Evolutionary conservation across 768 basidiomycete genomes (phyloP), one percentile per base, ranked within the genome.

Genomic region (Phylloporus sp.): DNA sequence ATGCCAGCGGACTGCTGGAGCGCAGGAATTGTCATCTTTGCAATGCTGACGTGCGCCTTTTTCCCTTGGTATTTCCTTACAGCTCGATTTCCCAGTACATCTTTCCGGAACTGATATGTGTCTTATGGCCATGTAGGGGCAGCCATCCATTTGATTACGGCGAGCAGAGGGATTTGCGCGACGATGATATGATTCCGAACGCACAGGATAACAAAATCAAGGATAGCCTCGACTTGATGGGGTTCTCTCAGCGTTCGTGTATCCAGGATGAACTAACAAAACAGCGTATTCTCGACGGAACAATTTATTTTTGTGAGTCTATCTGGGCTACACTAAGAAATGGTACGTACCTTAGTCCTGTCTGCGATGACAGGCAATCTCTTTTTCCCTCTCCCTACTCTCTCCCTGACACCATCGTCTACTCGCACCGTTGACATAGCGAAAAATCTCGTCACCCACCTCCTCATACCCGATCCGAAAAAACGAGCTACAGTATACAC

Each of bases 1-100:
- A 86, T 91, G 85, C 87, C 89, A n/a, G 79, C 89, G 3, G 91
- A 93, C 67, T 92, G 90, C 60, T 93, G 91, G 91, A 91, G 90
- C 58, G 80, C 86, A 12, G 91, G 91, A 6, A 79, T 91, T 6
- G 82, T 88, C 47, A 70, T 92, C 46, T 91, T 85, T 56, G 82
- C 90, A 50, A 92, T 92, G 88, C 73, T 93, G 44, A 79, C 80
- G 91, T 92, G 71, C 54, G 88, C 77, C 35, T 47, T 31, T 32
- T 27, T 54, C n/a, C 34, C 40, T 31, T 12, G 3, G 29, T 27
- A 4, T 26, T 23, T n/a, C 22, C 57, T 36, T 28, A 13, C 28
- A 10, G 28, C 34, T 39, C 6, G 20, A 47, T 39, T 26, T 31
- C 27, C 35, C 12, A 8, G 27, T 13, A 15, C 15, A 18, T 32